phyloP scores from a whole-genome alignment of 176 grass and related monocot genomes.

The Panicum miliaceum region DNA sequence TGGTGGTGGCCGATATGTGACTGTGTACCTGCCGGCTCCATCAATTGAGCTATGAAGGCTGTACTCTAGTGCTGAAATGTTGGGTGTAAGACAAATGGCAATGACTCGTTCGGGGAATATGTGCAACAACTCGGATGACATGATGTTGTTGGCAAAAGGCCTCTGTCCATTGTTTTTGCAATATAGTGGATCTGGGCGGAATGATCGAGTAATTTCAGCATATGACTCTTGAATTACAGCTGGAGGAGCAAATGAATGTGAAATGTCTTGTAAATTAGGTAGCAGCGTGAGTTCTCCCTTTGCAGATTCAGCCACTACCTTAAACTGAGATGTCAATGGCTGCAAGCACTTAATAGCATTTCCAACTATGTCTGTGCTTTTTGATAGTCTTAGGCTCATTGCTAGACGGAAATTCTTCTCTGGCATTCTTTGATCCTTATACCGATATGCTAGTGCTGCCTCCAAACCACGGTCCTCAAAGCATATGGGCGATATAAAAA shows the following conservation, averaged over 20 bases:
- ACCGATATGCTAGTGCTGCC: rapidly evolving
- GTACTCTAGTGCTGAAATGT: not conserved
- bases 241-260: not conserved
- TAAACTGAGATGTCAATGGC: not conserved
- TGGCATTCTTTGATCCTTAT: not conserved
- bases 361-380: constrained; percentile 3
- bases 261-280: not conserved
- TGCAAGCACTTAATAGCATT: not conserved
- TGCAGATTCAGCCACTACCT: not conserved
- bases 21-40: too few relatives aligned
- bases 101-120: not conserved
- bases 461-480: not conserved
- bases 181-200: too few relatives aligned
- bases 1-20: too few relatives aligned
- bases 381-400: not conserved
- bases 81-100: rapidly evolving
- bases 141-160: not conserved
- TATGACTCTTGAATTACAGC: too few relatives aligned
- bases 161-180: not conserved
- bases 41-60: not conserved
- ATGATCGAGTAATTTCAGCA: too few relatives aligned
- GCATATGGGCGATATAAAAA: not conserved
- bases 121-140: not conserved
- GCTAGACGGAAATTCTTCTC: rapidly evolving
- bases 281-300: not conserved